Evolutionary conservation across 2,329 filamentous ascomycete species (phyloP).

Genomic region (Fragosphaeria purpurea): DNA sequence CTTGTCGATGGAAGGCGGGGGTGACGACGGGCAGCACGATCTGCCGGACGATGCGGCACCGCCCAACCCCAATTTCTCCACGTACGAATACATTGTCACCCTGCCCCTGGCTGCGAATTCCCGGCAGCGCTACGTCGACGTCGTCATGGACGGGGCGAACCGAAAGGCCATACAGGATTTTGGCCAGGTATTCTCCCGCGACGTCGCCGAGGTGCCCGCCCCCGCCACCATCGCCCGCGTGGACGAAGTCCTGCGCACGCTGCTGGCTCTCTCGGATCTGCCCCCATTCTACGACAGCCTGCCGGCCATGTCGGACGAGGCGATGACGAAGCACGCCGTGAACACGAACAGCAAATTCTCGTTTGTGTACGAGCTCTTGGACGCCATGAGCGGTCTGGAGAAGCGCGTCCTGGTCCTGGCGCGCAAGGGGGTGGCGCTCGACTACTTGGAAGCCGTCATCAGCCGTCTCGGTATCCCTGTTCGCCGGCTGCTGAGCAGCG

Average conservation of each 20-base stretch:
- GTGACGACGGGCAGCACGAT: neutral
- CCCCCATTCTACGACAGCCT: constrained; percentile 42
- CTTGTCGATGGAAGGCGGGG: neutral
- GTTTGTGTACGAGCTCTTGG: constrained; percentile 47
- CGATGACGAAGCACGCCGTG: constrained; percentile 42
- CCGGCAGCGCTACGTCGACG: constrained; percentile 41
- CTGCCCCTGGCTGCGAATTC: constrained; percentile 45
- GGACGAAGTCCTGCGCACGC: constrained; percentile 38
- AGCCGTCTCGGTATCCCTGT: constrained; percentile 26
- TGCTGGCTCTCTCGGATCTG: constrained; percentile 48
- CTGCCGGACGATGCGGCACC: neutral
- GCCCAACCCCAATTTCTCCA: constrained; percentile 2
- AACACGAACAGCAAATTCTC: constrained; percentile 50
- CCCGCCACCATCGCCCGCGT: constrained; percentile 33
- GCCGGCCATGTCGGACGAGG: constrained; percentile 28
- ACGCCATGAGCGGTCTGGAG: constrained; percentile 30
- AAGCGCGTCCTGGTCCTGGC: constrained; percentile 44
- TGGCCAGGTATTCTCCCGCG: constrained; percentile 29
- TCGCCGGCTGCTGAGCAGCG: constrained; percentile 17
- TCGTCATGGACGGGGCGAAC: constrained; percentile 33
- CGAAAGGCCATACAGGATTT: constrained; percentile 36
- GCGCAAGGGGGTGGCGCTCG: constrained; percentile 37
- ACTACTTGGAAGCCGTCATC: constrained; percentile 42
- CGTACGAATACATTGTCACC: constrained; percentile 40
- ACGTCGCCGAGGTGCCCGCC: constrained; percentile 29